Percentiles rank a stretch among this genome's conserved stretches.
phyloP scores from a whole-genome alignment of 257 asterid species.

The Voacanga thouarsii region DNA sequence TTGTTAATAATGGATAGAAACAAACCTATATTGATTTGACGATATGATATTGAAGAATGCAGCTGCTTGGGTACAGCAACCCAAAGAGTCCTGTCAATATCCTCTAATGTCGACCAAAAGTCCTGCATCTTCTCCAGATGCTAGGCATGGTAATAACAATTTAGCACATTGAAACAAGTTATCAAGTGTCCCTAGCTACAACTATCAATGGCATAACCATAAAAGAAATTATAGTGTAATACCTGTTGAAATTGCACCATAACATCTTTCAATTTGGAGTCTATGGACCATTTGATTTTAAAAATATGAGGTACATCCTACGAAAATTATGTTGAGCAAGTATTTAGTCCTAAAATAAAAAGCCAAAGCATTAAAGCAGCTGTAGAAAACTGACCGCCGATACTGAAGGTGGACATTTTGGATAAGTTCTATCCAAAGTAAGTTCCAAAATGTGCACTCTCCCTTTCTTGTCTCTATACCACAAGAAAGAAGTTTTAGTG shows the following conservation, averaged over 20 bases:
- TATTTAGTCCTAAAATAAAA: neutral
- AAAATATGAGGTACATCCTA: conserved; percentile 66
- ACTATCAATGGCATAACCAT: neutral
- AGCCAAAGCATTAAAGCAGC: conserved; percentile 11
- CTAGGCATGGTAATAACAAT: conserved; percentile 31
- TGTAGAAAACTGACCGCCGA: conserved; percentile 50
- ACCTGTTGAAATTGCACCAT: conserved; percentile 66
- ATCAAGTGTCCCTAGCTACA: neutral
- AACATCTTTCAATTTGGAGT: conserved; percentile 54
- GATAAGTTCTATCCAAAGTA: conserved; percentile 53
- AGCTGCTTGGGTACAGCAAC: conserved; percentile 49
- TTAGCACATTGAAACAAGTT: neutral
- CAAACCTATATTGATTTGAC: conserved; percentile 63
- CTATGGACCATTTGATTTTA: conserved; percentile 52
- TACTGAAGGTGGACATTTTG: conserved; percentile 58
- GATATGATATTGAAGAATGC: conserved; percentile 47
- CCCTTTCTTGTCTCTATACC: conserved; percentile 60
- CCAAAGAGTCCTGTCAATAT: conserved; percentile 55
- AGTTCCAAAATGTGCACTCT: conserved; percentile 59
- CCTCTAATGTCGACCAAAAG: conserved; percentile 65
- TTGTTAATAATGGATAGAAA: neutral
- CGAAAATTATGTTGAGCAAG: conserved; percentile 12
- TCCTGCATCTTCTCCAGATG: conserved; percentile 67
- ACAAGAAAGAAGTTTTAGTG: conserved; percentile 8
- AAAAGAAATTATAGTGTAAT: neutral